Conservation (phyloP, 441 rosid species). For the Gossypium gossypioides region DNA sequence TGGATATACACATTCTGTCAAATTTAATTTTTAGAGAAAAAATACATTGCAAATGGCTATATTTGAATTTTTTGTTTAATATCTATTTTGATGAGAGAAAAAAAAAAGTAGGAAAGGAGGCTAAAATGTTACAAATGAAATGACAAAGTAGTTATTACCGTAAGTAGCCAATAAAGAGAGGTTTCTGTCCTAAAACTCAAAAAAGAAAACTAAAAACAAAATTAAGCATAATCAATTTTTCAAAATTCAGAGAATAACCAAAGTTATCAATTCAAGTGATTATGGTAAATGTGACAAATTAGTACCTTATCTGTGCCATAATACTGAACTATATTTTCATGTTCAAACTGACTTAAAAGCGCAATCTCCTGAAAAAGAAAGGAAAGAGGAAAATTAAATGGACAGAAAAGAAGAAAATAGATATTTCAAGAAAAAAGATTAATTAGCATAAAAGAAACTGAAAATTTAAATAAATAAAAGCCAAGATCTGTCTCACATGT, state of each 20-base stretch:
- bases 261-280: constrained; percentile 6
- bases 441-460: background rate
- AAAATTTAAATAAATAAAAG: background rate
- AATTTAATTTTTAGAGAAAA: background rate
- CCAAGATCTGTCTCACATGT: constrained; percentile 40
- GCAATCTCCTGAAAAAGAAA: constrained; percentile 60
- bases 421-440: constrained; percentile 3
- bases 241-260: background rate
- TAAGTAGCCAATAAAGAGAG: background rate
- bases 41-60: background rate
- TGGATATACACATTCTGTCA: background rate
- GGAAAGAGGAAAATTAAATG: constrained; percentile 9
- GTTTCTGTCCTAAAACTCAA: background rate
- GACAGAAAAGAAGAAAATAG: background rate
- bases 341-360: constrained; percentile 78
- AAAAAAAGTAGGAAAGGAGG: background rate
- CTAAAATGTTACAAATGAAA: background rate
- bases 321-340: constrained; percentile 86
- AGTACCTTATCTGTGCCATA: constrained; percentile 79
- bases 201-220: background rate
- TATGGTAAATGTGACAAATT: constrained; percentile 10
- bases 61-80: background rate
- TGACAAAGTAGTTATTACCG: background rate
- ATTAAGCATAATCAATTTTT: background rate
- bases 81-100: background rate